Evolutionary conservation across 2,329 filamentous ascomycete genomes (phyloP), one percentile per base, ranked within the genome.

Genomic region (Fusarium sp.): DNA sequence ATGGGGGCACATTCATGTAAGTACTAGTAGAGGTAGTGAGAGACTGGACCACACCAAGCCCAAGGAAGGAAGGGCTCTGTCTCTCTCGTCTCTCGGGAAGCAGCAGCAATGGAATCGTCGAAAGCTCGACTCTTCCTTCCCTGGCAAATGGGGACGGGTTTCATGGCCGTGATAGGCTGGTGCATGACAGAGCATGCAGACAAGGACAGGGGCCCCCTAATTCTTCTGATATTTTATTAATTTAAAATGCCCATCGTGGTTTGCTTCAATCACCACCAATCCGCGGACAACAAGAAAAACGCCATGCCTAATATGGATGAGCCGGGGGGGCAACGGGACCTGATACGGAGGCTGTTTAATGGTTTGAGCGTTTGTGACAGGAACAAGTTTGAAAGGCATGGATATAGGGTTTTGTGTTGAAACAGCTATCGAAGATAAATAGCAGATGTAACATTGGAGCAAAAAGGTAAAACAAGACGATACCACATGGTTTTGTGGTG

Each of bases 191-290:
- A 68, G 62, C 18, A 61, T 47, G 69, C 69, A 71, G 68, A 68
- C 65, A 65, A 53, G 57, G 65, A 69, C 66, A 58, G 45, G 66
- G 58, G 44, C 26, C 65, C 65, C 58, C 66, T 65, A 54, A 69
- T 48, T 57, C 60, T 30, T 15, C 12, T 54, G 22, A 54, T 54
- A n/a, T 73, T 48, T 63, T 71, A n/a, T 74, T 75, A 75, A 75
- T 74, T 75, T 74, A 70, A 75, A 62, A 58, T 50, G 35, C 31
- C 36, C 70, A 56, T 55, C 38, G 51, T 45, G 54, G 56, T 56
- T 74, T 73, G 68, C 62, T 45, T 74, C 62, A 41, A 71, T 71
- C 71, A 60, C 62, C 62, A 73, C 67, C 71, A 64, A 64, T 56
- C 62, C 47, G 30, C 28, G 24, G 35, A 45, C 54, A 33, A 31